Conservation (phyloP, 208 protist genomes). For the Trypanosoma theileri region DNA sequence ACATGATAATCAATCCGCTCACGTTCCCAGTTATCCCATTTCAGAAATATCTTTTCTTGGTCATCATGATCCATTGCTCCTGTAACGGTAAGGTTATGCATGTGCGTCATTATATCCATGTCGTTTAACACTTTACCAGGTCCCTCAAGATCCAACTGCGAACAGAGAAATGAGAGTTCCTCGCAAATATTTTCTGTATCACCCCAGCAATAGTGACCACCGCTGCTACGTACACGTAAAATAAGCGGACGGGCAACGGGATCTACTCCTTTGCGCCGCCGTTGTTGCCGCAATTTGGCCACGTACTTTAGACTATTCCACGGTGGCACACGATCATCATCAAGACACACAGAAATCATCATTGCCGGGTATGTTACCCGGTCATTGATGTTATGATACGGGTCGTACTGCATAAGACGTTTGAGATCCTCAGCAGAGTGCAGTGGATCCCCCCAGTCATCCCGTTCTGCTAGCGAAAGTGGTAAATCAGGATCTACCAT, state of each 20-base stretch:
- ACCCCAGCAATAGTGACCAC: conserved; percentile 87
- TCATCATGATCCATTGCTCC: conserved; percentile 91
- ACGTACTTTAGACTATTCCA: conserved; percentile 92
- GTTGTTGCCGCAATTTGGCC: conserved; percentile 81
- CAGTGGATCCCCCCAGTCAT: conserved; percentile 94
- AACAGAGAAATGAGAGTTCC: conserved; percentile 85
- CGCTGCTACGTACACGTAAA: conserved; percentile 60
- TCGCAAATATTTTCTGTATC: conserved; percentile 83
- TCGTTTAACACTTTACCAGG: conserved; percentile 84
- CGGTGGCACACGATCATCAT: conserved; percentile 88
- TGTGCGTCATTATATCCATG: conserved; percentile 93
- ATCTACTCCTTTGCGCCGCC: conserved; percentile 64
- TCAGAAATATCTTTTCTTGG: conserved; percentile 86
- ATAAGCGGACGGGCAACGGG: conserved; percentile 73
- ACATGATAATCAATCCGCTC: conserved; percentile 89
- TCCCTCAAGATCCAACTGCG: conserved; percentile 82
- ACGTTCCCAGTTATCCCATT: conserved; percentile 92
- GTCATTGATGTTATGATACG: conserved; percentile 92
- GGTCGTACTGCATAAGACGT: conserved; percentile 75
- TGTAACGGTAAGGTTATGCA: conserved; percentile 85
- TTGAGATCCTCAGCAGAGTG: conserved; percentile 67
- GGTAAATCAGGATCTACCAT: conserved; percentile 91
- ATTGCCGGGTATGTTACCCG: conserved; percentile 89
- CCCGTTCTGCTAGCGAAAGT: conserved; percentile 88
- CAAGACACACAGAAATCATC: conserved; percentile 88